Evolutionary conservation across 78 protist genomes (phyloP), one percentile per base, ranked within the genome.

Genomic region (Chrysochromulina tobinii): DNA sequence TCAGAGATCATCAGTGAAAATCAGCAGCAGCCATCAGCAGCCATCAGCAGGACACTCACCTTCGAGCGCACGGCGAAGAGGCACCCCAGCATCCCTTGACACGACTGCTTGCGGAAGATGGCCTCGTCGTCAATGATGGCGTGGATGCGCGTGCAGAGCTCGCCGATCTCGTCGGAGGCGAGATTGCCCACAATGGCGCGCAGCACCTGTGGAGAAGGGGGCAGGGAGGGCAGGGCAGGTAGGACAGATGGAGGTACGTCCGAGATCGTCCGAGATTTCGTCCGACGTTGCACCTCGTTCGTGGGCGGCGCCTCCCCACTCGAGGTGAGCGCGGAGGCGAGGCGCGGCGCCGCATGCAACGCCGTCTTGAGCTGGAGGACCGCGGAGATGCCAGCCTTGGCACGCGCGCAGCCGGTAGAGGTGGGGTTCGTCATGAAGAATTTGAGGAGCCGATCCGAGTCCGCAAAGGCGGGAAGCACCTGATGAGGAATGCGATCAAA

Each of bases 281-380:
- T n/a, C n/a, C n/a, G n/a, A n/a, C n/a, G n/a, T n/a, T n/a, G 79
- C 79, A 69, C 51, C 79, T 69, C 79, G 11, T 69, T 69, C 79
- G 18, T 12, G 23, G 51, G n/a, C n/a, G n/a, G n/a, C n/a, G n/a
- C n/a, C n/a, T n/a, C n/a, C n/a, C n/a, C n/a, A n/a, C n/a, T n/a
- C 23, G 79, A 69, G 12, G 79, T 2, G 54, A 69, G 51, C 51
- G 79, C 79, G 15, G 48, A 2, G 7, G 23, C 79, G 9, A 69
- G 51, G 15, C 12, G 18, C 79, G 79, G 79, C 50, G 79, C 79
- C 48, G 11, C 9, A 8, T 27, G 79, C 79, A 69, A 8, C 54
- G 27, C 51, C 27, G 18, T 27, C 79, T 69, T 69, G 54, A 69
- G 51, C 51, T 69, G 79, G 9, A 69, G 79, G 23, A 69, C 79